Evolutionary conservation across 1,284 basidiomycete species (phyloP), one percentile per base, ranked within the genome.

Genomic region (Tilletia caries): DNA sequence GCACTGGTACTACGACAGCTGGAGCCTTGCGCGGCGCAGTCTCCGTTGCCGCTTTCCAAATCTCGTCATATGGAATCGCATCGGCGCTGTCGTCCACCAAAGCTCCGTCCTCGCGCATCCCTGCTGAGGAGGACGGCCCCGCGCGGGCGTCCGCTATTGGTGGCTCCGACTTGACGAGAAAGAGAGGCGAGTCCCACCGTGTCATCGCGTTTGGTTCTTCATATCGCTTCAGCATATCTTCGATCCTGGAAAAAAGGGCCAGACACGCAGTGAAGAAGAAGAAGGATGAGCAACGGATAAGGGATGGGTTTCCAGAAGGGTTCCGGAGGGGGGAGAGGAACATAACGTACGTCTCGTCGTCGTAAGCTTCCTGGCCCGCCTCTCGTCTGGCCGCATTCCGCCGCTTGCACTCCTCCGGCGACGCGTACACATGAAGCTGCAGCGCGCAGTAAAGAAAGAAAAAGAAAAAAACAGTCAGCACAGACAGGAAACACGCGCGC

Each of bases 131-230:
- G 1, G 65, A 18, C 18, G 32, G 32, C 15, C 29, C 20, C 34
- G 58, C 3, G 15, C 29, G 20, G 10, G 58, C 2, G 70, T 48
- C 58, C 20, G 65, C 20, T 44, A 62, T 3, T 65, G 65, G 37
- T 3, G 69, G 34, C 6, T 67, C 64, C 37, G 77, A 74, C 13
- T 89, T 85, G 0, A 97, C 85, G 1, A 91, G 92, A 82, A 97
- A 92, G 37, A 98, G 87, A 0, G 95, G 95, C 0, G 93, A 91
- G 84, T 98, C 95, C 95, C 95, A 98, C 58, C 95, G 88, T 13
- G 92, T 93, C 90, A 95, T 95, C 0, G 93, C 94, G 0, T 92
- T 94, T 0, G 95, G 95, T 83, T 98, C 95, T 85, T 98, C 95
- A 77, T 90, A 98, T 46, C 95, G 88, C 82, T 90, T 87, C 15